phyloP scores from a whole-genome alignment of 2,329 filamentous ascomycete genomes.

The Diaporthe sp. region DNA sequence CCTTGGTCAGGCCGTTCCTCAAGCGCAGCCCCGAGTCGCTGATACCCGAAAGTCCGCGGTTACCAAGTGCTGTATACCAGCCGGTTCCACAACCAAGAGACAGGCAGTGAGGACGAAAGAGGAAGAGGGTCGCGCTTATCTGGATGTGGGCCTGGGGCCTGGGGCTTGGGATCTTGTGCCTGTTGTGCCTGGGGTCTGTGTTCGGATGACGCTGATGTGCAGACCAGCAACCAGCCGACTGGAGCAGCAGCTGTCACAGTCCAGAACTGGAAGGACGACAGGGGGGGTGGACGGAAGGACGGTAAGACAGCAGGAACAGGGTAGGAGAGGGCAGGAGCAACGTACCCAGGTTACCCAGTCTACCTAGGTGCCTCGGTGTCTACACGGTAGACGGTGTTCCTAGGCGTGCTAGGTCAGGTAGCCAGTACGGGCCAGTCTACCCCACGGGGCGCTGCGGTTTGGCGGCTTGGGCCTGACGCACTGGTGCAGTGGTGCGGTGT shows the following conservation, averaged over 20 bases:
- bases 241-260: not conserved
- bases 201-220: constrained; percentile 23
- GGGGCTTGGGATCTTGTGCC: not conserved
- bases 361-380: too few species aligned
- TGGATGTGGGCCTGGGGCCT: not conserved
- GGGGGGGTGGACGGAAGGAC: not conserved
- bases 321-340: not conserved
- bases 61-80: not conserved
- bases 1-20: not conserved
- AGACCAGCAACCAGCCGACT: too few species aligned
- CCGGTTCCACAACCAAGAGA: not conserved
- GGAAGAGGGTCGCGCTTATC: not conserved
- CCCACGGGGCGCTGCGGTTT: constrained; percentile 11
- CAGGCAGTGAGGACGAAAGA: not conserved
- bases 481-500: constrained; percentile 15
- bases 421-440: not conserved
- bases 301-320: not conserved
- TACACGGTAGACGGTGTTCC: not conserved
- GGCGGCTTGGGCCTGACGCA: constrained; percentile 26
- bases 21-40: constrained; percentile 15
- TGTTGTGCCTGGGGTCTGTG: constrained; percentile 10
- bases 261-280: constrained; percentile 4
- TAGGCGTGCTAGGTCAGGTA: not conserved
- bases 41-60: constrained; percentile 23
- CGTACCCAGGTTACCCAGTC: not conserved